Conservation (phyloP, 1,284 basidiomycete genomes). For the Apiotrichum gracile region DNA sequence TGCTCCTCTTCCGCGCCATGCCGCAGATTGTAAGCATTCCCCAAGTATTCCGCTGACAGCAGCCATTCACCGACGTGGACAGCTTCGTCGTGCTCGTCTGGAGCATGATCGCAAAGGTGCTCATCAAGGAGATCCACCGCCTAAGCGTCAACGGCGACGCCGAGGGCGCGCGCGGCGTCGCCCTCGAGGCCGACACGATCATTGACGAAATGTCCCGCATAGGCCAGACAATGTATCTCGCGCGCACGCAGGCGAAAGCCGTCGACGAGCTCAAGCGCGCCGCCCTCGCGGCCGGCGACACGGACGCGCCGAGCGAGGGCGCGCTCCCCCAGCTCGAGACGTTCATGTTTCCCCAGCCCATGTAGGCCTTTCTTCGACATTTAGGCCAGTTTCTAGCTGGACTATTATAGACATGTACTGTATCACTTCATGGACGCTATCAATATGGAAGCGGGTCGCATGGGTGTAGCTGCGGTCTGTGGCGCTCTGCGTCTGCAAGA, state of each 20-base stretch:
- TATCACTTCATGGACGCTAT: no score
- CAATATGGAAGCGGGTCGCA: no score
- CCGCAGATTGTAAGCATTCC: conserved; percentile 25
- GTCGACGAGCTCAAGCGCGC: conserved; percentile 31
- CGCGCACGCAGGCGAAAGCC: conserved; percentile 32
- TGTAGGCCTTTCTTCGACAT: background rate
- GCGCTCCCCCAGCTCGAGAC: conserved; percentile 8
- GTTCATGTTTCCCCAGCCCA: conserved; percentile 12
- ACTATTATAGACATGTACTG: no score
- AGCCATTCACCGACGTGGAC: conserved; percentile 38
- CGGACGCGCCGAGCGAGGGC: background rate
- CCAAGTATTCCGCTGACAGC: background rate
- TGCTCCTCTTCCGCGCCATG: conserved; percentile 28
- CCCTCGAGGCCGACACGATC: conserved; percentile 4
- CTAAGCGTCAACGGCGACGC: conserved; percentile 24
- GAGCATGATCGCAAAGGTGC: conserved; percentile 36
- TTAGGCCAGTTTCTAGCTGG: no score
- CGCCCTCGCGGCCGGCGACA: conserved; percentile 7
- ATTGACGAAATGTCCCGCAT: conserved; percentile 18
- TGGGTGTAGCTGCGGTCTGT: no score
- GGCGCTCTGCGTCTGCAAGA: no score
- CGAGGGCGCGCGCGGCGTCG: conserved; percentile 3
- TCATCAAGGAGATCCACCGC: conserved; percentile 39
- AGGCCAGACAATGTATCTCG: conserved; percentile 30
- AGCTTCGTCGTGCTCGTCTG: conserved; percentile 37